phyloP scores from a whole-genome alignment of 805 yeast species.

The Spathaspora arborariae region DNA sequence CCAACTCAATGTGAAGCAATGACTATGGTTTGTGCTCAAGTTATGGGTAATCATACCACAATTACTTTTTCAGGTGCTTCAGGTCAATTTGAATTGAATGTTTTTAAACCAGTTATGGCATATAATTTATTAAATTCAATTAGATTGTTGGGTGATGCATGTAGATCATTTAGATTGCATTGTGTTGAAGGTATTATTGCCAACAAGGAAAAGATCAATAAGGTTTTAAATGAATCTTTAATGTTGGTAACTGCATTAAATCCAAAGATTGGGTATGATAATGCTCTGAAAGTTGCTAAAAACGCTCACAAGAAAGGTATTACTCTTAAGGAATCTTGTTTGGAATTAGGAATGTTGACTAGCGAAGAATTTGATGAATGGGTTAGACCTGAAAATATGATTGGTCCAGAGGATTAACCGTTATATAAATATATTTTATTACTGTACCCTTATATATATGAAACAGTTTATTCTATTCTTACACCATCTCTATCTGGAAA shows the following conservation, averaged over 20 bases:
- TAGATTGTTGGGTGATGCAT: slow-evolving; percentile 32
- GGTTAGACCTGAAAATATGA: slow-evolving; percentile 40
- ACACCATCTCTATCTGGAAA: slow-evolving; percentile 38
- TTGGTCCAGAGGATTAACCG: slow-evolving; percentile 28
- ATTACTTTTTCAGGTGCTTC: slow-evolving; percentile 38
- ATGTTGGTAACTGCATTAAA: slow-evolving; percentile 40
- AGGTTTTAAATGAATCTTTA: slow-evolving; percentile 35
- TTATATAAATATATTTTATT: not conserved
- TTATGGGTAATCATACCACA: slow-evolving; percentile 37
- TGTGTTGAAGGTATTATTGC: slow-evolving; percentile 38
- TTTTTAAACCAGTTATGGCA: slow-evolving; percentile 38
- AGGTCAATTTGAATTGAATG: slow-evolving; percentile 39
- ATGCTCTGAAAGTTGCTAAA: slow-evolving; percentile 38
- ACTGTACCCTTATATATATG: not conserved
- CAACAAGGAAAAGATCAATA: slow-evolving; percentile 32
- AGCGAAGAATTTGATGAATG: slow-evolving; percentile 34
- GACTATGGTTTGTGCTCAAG: slow-evolving; percentile 40
- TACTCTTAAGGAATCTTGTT: slow-evolving; percentile 34
- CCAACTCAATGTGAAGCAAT: slow-evolving; percentile 40
- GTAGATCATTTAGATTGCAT: slow-evolving; percentile 30
- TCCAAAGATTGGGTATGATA: slow-evolving; percentile 39
- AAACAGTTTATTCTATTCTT: not conserved
- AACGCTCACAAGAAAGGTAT: slow-evolving; percentile 39
- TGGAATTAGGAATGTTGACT: slow-evolving; percentile 32
- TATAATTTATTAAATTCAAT: slow-evolving; percentile 32